Evolutionary conservation across 768 basidiomycete genomes (phyloP).

Genomic region (Amanita exitialis): DNA sequence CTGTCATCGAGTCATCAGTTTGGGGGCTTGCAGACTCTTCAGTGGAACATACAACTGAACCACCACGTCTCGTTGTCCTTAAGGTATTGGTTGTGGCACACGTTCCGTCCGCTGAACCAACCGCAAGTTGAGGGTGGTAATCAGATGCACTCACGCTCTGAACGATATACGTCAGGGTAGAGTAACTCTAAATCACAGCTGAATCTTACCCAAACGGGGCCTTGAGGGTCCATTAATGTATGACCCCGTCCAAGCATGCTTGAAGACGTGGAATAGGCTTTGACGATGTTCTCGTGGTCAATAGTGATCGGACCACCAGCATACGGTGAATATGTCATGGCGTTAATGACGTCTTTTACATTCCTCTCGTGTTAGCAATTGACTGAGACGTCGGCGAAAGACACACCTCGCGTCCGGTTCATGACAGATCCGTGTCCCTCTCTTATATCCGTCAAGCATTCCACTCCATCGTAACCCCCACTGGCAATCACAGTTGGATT

Average conservation of each 20-base stretch:
- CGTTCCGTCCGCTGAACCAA: slow-evolving; percentile 77
- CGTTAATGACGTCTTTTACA: slow-evolving; percentile 57
- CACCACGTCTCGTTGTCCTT: slow-evolving; percentile 58
- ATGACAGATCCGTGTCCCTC: slow-evolving; percentile 58
- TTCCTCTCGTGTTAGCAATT: neutral
- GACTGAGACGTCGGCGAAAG: neutral
- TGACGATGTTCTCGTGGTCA: slow-evolving; percentile 77
- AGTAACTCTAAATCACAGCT: neutral
- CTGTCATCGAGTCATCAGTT: slow-evolving; percentile 22
- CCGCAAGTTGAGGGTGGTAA: slow-evolving; percentile 78
- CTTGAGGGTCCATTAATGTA: slow-evolving; percentile 60
- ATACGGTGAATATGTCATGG: slow-evolving; percentile 58
- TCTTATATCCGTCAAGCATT: slow-evolving; percentile 68
- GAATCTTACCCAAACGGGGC: slow-evolving; percentile 73
- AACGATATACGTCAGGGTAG: neutral
- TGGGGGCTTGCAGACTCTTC: neutral
- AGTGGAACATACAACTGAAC: slow-evolving; percentile 47
- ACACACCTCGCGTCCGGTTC: slow-evolving; percentile 67
- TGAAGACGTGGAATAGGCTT: slow-evolving; percentile 63
- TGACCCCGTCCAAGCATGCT: slow-evolving; percentile 69
- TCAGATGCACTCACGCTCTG: slow-evolving; percentile 72
- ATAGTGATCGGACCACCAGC: slow-evolving; percentile 64
- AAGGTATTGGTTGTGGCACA: slow-evolving; percentile 67
- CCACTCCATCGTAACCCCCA: slow-evolving; percentile 74
- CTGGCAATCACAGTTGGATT: slow-evolving; percentile 70